phyloP scores from a whole-genome alignment of 306 rosid genomes.

The Sechiopsis laciniata region DNA sequence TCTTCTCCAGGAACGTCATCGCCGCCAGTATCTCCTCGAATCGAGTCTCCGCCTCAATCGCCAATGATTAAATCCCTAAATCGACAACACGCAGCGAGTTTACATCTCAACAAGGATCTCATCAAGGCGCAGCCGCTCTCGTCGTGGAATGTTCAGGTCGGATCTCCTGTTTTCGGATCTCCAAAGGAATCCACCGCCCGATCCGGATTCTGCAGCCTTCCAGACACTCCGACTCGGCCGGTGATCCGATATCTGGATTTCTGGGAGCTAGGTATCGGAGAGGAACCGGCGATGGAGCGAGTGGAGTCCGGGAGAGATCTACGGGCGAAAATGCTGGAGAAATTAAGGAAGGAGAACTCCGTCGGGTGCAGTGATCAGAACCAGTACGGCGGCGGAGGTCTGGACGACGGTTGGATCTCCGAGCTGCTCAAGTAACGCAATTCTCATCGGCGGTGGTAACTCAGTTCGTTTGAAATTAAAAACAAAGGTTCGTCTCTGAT shows the following conservation, averaged over 20 bases:
- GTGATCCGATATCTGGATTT: slow-evolving; percentile 38
- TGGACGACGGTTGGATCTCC: slow-evolving; percentile 81
- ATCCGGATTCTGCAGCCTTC: slow-evolving; percentile 67
- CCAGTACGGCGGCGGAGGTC: slow-evolving; percentile 27
- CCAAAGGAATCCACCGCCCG: slow-evolving; percentile 61
- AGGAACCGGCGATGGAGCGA: slow-evolving; percentile 85
- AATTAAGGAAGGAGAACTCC: slow-evolving; percentile 64
- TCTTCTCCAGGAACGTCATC: slow-evolving; percentile 45
- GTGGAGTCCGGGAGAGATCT: slow-evolving; percentile 82
- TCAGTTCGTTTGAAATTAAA: too few relatives aligned
- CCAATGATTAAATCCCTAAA: slow-evolving; percentile 46
- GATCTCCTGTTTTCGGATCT: slow-evolving; percentile 59
- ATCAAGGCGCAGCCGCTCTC: slow-evolving; percentile 51
- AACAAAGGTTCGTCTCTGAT: slow-evolving; percentile 13
- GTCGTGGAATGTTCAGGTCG: slow-evolving; percentile 40
- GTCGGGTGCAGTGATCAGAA: slow-evolving; percentile 34
- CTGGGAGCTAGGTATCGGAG: slow-evolving; percentile 51
- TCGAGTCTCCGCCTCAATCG: slow-evolving; percentile 65
- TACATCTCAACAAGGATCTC: not conserved
- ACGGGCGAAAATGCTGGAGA: slow-evolving; percentile 72
- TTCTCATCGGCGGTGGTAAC: slow-evolving; percentile 19
- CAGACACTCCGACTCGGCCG: slow-evolving; percentile 59
- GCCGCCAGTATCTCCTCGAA: slow-evolving; percentile 45
- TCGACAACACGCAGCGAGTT: slow-evolving; percentile 36
- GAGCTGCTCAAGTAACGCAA: slow-evolving; percentile 55